Base-by-base conservation (phyloP, 2,329 filamentous ascomycete genomes). In the Sporothrix globosa region DNA sequence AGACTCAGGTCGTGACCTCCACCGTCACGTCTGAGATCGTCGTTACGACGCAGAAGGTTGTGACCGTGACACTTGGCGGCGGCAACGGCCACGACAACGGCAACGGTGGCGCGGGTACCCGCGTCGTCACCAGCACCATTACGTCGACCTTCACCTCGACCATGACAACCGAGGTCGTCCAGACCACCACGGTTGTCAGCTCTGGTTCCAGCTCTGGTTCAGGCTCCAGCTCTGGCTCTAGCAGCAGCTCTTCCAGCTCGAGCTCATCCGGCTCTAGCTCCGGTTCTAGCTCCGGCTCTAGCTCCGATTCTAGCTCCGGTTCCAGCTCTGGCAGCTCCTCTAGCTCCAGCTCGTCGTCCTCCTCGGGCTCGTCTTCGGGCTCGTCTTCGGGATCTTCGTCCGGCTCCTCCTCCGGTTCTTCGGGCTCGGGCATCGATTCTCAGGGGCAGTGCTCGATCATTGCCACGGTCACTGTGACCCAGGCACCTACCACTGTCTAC, bases 11-110 rank as follows among this genome's bases (percentile, higher is more conserved):
- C 6, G 71, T 69, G 27, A 70, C 69, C n/a, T 52, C 63, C 34
- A 52, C 46, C 7, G 44, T 61, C 44, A 70, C 69, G 10, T 48
- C 21, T 27, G 73, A 73, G 58, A 30, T 65, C 17, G 75, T 75
- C 19, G 56, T 76, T 30, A 74, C 74, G 17, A 70, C 70, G n/a
- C 46, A 61, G 30, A 58, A 74, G 39, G 74, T 73, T 10, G 70
- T 75, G n/a, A 76, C 75, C 61, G 71, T 77, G 58, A 78, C 76
- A 24, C 71, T 76, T 10, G 75, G 74, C 61, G 73, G 73, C 44
- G 68, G 68, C 5, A 73, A 72, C 69, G 61, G 56, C 46, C 68
- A 70, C 52, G 70, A 72, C 21, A 54, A 68, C 19, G 70, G 71
- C 41, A 66, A 48, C 30, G 67, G 30, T 13, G 44, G 34, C 53